These are phyloP conservation scores for Fraxinus cuspidata DNA, from an alignment of 257 asterid species.

Conservation along the genomic window DNA sequence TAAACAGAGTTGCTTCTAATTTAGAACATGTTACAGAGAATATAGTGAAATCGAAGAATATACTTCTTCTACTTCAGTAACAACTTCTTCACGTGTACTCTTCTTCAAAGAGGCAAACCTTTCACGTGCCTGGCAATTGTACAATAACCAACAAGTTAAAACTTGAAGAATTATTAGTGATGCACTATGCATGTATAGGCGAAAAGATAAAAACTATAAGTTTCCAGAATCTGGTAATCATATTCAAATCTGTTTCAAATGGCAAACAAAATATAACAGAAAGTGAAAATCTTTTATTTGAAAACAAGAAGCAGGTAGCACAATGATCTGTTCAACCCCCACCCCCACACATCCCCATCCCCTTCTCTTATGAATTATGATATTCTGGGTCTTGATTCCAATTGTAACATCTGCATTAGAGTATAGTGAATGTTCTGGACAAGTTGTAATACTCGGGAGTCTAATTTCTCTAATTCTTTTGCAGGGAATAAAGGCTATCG, in stretches of 20 bases:
- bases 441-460: neutral
- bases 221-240: neutral
- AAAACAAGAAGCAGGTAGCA: neutral
- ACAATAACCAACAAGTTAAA: conserved; percentile 28
- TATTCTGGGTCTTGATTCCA: neutral
- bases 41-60: conserved; percentile 22
- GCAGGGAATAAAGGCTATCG: neutral
- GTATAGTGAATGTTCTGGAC: neutral
- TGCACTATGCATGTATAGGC: neutral
- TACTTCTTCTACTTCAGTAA: conserved; percentile 92
- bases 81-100: conserved; percentile 81
- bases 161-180: neutral
- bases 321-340: neutral
- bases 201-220: neutral
- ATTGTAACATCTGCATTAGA: neutral
- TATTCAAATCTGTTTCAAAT: neutral
- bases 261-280: neutral
- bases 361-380: neutral
- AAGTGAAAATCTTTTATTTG: neutral
- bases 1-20: neutral
- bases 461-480: conserved; percentile 1
- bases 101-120: conserved; percentile 81
- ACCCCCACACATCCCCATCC: neutral
- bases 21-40: neutral
- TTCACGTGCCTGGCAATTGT: conserved; percentile 74